Conservation (phyloP, 768 basidiomycete species). For the Stropharia rugosoannulata region DNA sequence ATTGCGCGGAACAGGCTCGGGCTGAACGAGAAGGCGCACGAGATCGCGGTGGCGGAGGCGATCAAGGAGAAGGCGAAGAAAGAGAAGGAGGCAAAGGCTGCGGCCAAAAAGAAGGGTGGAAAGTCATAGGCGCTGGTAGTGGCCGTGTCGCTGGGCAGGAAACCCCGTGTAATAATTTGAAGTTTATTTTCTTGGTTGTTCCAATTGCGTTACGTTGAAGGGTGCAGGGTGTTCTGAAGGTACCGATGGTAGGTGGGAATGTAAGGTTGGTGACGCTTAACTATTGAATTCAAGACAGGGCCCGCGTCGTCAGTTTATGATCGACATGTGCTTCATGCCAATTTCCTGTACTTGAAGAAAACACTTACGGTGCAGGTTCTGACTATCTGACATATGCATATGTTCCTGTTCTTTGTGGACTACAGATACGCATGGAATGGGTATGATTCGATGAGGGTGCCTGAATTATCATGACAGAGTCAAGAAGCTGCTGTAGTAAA, state of each 20-base stretch:
- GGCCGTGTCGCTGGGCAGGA: background rate
- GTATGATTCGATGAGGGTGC: no score
- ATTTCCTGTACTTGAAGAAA: no score
- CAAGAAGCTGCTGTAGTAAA: no score
- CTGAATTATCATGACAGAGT: no score
- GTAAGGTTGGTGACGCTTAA: no score
- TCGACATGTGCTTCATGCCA: no score
- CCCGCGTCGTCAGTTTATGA: no score
- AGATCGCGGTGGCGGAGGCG: constrained; percentile 74
- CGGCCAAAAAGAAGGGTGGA: constrained; percentile 26
- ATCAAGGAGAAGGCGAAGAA: constrained; percentile 62
- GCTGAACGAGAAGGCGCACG: constrained; percentile 85
- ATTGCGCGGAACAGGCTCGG: constrained; percentile 91
- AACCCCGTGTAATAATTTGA: background rate
- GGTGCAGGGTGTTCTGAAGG: no score
- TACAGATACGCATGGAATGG: no score
- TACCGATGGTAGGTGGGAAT: no score
- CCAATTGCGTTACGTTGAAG: background rate
- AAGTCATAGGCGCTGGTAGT: constrained; percentile 9
- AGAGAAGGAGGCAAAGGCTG: constrained; percentile 35
- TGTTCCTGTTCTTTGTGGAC: background rate
- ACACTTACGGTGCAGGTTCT: background rate
- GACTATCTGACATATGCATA: background rate
- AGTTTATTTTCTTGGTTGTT: background rate
- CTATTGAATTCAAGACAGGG: no score